phyloP scores from a whole-genome alignment of 1,139 yeast genomes.

The Zygotorulaspora mrakii region DNA sequence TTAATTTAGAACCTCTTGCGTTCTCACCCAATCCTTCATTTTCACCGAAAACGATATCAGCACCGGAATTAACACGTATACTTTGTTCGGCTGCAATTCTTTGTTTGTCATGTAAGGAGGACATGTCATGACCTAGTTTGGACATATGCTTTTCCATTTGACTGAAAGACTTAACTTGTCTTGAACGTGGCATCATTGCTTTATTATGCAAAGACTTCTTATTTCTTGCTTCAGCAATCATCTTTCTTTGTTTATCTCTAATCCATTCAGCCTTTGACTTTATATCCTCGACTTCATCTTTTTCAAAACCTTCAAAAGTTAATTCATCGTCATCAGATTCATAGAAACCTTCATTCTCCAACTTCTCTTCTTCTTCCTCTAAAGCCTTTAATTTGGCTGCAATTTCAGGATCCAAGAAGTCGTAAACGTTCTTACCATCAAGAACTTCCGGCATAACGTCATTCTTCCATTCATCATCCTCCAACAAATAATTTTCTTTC shows the following conservation, averaged over 20 bases:
- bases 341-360: conserved; percentile 92
- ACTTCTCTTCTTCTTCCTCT: conserved; percentile 94
- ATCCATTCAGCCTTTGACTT: conserved; percentile 91
- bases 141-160: conserved; percentile 89
- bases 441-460: conserved; percentile 95
- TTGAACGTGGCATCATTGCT: conserved; percentile 91
- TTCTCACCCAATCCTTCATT: conserved; percentile 36
- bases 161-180: conserved; percentile 66
- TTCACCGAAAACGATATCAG: conserved; percentile 60
- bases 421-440: conserved; percentile 95
- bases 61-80: conserved; percentile 57
- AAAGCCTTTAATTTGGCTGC: conserved; percentile 87
- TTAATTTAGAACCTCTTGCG: conserved; percentile 42
- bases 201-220: conserved; percentile 85
- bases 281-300: conserved; percentile 67
- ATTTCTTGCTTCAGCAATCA: conserved; percentile 83
- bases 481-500: conserved; percentile 85
- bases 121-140: conserved; percentile 82
- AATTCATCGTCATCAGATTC: conserved; percentile 83
- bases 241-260: conserved; percentile 88
- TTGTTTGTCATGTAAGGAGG: conserved; percentile 52
- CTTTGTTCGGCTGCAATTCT: conserved; percentile 41
- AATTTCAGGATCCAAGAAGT: conserved; percentile 94
- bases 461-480: conserved; percentile 96
- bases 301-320: conserved; percentile 68